Evolutionary conservation across 2,329 filamentous ascomycete species (phyloP), one percentile per base, ranked within the genome.

Genomic region (Colletotrichum phormii): DNA sequence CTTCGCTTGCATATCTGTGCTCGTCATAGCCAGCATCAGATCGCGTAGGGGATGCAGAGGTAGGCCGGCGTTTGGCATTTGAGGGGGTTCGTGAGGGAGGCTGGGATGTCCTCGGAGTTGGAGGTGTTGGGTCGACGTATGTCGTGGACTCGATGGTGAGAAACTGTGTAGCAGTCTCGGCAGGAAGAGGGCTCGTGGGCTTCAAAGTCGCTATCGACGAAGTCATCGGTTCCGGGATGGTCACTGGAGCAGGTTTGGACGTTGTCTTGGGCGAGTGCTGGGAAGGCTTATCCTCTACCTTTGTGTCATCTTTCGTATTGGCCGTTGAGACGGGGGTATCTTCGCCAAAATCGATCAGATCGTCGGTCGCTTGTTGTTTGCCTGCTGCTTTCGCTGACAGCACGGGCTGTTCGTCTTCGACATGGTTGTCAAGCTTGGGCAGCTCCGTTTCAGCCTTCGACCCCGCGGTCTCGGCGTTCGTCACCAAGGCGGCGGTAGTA

Each of bases 31-130:
- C 87, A 35, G 84, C 84, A 77, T 89, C 87, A 35, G 89, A 89
- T 71, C 86, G 83, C 1, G 88, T 87, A 5, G 89, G 89, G 6
- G 89, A 91, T 35, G 80, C 85, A 26, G 83, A 77, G 61, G 83
- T 81, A 73, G 79, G 76, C 73, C 82, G 81, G 81, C 89, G 78
- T 82, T 89, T 77, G 79, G 88, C 80, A 82, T 87, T 79, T 78
- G 91, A 86, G 79, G 89, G 84, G 78, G 89, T 86, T 83, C 92
- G 84, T 18, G 92, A 91, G 1, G 89, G 85, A 3, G 88, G 87
- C 68, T 87, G 86, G 3, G 89, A 91, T 49, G 83, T 83, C 64
- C 84, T 82, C 13, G 89, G 89, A 0, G 89, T 91, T 3, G 87
- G 84, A 31, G 89, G 89, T 7, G 89, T 90, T 26, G 89, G 89